Evolutionary conservation across 2,329 filamentous ascomycete genomes (phyloP).

Genomic region (Drechmeria coniospora): DNA sequence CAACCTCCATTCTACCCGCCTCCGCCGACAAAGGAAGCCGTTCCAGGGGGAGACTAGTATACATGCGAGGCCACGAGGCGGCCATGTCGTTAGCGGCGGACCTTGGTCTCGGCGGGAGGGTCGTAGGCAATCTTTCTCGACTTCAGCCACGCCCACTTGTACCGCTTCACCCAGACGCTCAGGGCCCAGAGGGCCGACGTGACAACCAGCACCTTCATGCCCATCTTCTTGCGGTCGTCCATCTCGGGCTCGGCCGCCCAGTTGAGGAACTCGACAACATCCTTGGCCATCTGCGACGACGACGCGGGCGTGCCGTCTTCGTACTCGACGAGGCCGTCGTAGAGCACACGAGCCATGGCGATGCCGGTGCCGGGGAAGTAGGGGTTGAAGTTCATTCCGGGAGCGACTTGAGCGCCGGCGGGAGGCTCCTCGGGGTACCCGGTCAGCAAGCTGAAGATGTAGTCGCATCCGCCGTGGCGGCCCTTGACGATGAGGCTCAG

Average conservation of each 20-base stretch:
- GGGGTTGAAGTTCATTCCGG: slow-evolving; percentile 98
- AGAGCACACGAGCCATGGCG: slow-evolving; percentile 96
- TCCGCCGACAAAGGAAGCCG: slow-evolving; percentile 26
- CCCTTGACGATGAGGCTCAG: slow-evolving; percentile 96
- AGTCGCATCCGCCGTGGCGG: slow-evolving; percentile 93
- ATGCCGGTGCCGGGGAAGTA: slow-evolving; percentile 99
- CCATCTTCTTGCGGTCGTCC: slow-evolving; percentile 99
- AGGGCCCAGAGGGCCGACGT: slow-evolving; percentile 65
- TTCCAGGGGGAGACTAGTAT: slow-evolving; percentile 27
- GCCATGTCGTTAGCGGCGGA: slow-evolving; percentile 28
- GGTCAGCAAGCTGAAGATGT: slow-evolving; percentile 93
- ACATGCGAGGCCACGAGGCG: slow-evolving; percentile 17
- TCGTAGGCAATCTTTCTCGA: slow-evolving; percentile 84
- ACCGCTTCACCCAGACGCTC: slow-evolving; percentile 96
- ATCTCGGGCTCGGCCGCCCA: slow-evolving; percentile 98
- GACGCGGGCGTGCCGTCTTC: slow-evolving; percentile 90
- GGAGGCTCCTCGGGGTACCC: slow-evolving; percentile 95
- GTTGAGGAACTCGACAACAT: slow-evolving; percentile 97
- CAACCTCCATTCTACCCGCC: slow-evolving; percentile 22
- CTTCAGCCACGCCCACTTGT: slow-evolving; percentile 98
- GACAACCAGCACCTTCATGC: slow-evolving; percentile 84
- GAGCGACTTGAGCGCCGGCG: slow-evolving; percentile 69
- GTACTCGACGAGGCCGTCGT: slow-evolving; percentile 95
- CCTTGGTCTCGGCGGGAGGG: slow-evolving; percentile 46
- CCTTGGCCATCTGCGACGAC: slow-evolving; percentile 99